These are phyloP conservation scores for Fusarium sp. DNA, from an alignment of 2,329 filamentous ascomycete species.

Conservation along the genomic window DNA sequence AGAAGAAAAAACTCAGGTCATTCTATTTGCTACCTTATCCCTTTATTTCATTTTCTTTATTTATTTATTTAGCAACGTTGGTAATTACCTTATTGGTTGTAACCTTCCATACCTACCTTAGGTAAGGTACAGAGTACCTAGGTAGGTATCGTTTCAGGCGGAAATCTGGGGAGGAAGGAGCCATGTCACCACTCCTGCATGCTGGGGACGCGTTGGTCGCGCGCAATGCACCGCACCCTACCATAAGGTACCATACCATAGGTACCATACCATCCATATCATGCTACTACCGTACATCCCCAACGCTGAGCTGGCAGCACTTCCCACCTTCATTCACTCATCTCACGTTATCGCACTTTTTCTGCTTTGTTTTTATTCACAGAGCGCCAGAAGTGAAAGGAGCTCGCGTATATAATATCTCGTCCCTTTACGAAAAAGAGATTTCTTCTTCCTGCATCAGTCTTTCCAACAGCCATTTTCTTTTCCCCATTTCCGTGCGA, in stretches of 20 bases:
- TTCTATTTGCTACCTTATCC: neutral
- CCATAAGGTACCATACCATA: neutral
- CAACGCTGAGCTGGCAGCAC: constrained; percentile 11
- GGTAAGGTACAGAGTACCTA: no score
- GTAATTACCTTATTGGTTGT: neutral
- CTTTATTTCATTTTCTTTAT: neutral
- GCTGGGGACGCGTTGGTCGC: constrained; percentile 35
- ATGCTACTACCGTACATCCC: constrained; percentile 27
- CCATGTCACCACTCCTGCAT: constrained; percentile 17
- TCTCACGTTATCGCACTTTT: constrained; percentile 27
- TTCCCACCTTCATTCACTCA: constrained; percentile 23
- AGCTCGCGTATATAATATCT: neutral
- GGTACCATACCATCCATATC: neutral
- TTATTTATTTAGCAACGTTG: neutral
- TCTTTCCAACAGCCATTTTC: neutral
- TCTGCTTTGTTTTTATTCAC: constrained; percentile 24
- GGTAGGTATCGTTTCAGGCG: neutral
- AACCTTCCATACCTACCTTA: neutral
- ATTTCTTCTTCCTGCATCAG: neutral
- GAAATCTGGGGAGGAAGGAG: neutral
- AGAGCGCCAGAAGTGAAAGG: neutral
- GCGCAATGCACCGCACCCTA: constrained; percentile 14
- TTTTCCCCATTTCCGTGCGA: neutral
- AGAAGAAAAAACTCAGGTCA: neutral
- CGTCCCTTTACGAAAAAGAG: neutral